phyloP scores from a whole-genome alignment of 2,329 filamentous ascomycete species.

The Teratosphaeria viscida region DNA sequence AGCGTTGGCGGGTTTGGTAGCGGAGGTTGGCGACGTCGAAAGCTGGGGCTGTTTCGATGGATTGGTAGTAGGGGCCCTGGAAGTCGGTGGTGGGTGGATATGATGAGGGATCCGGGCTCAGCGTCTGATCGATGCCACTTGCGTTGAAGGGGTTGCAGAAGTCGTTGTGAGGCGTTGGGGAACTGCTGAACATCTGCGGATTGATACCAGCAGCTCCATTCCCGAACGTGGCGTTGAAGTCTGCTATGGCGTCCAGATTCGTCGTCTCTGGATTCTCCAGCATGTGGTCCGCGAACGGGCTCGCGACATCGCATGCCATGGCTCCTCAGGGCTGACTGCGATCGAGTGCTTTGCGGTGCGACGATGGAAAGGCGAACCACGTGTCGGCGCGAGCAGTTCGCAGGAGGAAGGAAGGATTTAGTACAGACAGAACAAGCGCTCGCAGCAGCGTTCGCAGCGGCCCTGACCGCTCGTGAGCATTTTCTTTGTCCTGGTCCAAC shows the following conservation, averaged over 20 bases:
- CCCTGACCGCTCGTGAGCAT: constrained; percentile 1
- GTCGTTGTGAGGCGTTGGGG: constrained; percentile 2
- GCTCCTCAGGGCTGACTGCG: neutral
- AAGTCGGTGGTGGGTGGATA: neutral
- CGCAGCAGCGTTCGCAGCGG: constrained; percentile 9
- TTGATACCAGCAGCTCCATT: neutral
- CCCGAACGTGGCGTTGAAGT: constrained; percentile 8
- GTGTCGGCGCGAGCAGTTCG: constrained; percentile 1
- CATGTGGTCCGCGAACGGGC: neutral
- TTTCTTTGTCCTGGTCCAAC: constrained; percentile 3
- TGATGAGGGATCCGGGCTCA: neutral
- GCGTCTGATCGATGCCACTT: constrained; percentile 1
- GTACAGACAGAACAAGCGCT: neutral
- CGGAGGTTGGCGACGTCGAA: neutral
- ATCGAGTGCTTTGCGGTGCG: neutral
- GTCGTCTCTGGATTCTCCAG: constrained; percentile 1
- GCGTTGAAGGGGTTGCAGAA: constrained; percentile 1
- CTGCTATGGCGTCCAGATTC: constrained; percentile 5
- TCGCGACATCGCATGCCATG: constrained; percentile 10
- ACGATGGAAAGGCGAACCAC: neutral
- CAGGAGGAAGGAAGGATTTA: neutral
- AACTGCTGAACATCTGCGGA: constrained; percentile 3
- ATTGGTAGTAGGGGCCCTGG: constrained; percentile 1
- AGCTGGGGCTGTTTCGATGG: neutral
- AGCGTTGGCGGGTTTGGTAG: constrained; percentile 9